A percentile compares a stretch with the other conserved stretches of the same genome.
Evolutionary conservation across 176 grass and related monocot genomes (phyloP).

Genomic region (Ananas comosus): DNA sequence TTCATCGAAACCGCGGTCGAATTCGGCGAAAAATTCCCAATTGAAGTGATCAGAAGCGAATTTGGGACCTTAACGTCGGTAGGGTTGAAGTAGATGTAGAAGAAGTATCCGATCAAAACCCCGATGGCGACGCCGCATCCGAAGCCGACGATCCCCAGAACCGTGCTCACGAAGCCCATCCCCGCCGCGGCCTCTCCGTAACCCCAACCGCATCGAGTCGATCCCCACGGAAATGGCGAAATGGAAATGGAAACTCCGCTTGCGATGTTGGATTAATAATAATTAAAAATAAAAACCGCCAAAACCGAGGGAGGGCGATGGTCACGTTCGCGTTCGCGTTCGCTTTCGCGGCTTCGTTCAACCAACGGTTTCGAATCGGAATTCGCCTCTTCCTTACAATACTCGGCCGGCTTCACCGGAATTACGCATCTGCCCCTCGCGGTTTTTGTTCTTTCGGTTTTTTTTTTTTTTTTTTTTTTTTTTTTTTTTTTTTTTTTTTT

Average conservation of each 20-base stretch:
- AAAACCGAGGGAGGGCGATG: background rate
- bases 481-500: no score
- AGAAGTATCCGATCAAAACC: conserved; percentile 30
- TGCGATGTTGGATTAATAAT: background rate
- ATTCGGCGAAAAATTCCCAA: background rate
- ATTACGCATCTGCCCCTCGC: background rate
- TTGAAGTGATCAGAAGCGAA: background rate
- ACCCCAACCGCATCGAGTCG: conserved; percentile 14
- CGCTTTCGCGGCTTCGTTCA: background rate
- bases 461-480: no score
- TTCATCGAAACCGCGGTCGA: background rate
- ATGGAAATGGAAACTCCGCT: background rate
- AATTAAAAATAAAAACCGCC: background rate
- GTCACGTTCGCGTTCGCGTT: no score
- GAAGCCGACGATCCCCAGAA: conserved; percentile 33
- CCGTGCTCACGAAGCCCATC: conserved; percentile 36
- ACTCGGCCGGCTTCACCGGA: background rate
- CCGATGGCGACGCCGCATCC: conserved; percentile 31
- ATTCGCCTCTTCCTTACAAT: background rate
- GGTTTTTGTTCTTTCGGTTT: background rate
- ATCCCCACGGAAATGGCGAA: background rate
- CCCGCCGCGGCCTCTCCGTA: background rate
- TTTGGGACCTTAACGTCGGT: conserved; percentile 8
- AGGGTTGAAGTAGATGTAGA: conserved; percentile 34
- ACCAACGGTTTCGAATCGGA: background rate